Evolutionary conservation across 2,329 filamentous ascomycete genomes (phyloP).

Genomic region (Penicillium crustosum): DNA sequence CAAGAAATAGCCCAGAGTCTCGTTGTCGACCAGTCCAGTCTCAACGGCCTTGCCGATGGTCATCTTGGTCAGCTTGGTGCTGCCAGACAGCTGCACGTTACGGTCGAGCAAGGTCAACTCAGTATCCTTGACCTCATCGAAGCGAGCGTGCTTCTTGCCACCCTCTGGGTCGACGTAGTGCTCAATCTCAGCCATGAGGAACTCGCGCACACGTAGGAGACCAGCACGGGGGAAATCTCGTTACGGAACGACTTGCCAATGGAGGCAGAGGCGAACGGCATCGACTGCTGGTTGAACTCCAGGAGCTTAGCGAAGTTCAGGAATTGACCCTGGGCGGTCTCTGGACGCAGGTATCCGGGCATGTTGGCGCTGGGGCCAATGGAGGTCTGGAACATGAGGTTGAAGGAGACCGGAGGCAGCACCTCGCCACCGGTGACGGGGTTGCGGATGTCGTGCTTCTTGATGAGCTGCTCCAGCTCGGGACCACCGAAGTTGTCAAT

Average conservation of each 20-base stretch:
- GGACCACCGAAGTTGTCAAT: conserved; percentile 94
- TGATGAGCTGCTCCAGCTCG: conserved; percentile 83
- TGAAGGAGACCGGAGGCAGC: conserved; percentile 83
- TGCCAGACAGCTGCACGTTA: conserved; percentile 80
- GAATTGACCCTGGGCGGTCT: conserved; percentile 98
- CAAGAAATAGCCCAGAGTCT: conserved; percentile 96
- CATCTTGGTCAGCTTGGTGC: conserved; percentile 71
- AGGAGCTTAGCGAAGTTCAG: conserved; percentile 95
- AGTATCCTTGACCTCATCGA: conserved; percentile 78
- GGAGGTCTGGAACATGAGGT: conserved; percentile 96
- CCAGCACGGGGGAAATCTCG: conserved; percentile 90
- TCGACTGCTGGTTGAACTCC: conserved; percentile 90
- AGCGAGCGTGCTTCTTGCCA: conserved; percentile 91
- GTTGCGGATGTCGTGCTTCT: conserved; percentile 88
- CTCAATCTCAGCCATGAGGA: conserved; percentile 98
- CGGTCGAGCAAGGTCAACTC: conserved; percentile 83
- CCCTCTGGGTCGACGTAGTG: conserved; percentile 94
- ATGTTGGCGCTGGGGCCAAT: conserved; percentile 91
- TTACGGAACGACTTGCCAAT: conserved; percentile 99
- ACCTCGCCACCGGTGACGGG: conserved; percentile 76
- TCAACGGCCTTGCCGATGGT: conserved; percentile 84
- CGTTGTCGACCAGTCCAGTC: conserved; percentile 84
- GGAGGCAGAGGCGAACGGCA: conserved; percentile 96
- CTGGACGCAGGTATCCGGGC: conserved; percentile 82
- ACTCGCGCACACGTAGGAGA: conserved; percentile 90